These are phyloP conservation scores for Termitomyces sp. DNA, from an alignment of 768 basidiomycete species.

Conservation along the genomic window DNA sequence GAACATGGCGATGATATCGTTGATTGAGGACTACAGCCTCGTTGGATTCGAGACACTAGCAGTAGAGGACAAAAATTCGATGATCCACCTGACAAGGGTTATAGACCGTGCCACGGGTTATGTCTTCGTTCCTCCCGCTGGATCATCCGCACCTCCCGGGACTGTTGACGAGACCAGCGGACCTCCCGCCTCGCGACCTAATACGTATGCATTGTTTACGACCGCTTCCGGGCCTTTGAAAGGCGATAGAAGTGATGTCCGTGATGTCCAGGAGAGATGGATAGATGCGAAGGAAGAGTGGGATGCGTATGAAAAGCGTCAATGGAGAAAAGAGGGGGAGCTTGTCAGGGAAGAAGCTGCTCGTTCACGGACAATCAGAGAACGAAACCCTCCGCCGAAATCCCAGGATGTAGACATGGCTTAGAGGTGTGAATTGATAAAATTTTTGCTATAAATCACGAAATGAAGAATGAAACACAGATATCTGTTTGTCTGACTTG, in stretches of 20 bases:
- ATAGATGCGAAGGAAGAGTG: constrained; percentile 79
- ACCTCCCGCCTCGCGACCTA: constrained; percentile 49
- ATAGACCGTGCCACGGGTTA: constrained; percentile 94
- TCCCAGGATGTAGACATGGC: constrained; percentile 13
- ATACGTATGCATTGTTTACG: constrained; percentile 65
- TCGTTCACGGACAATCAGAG: constrained; percentile 26
- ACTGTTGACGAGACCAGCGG: constrained; percentile 29
- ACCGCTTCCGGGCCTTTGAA: constrained; percentile 54
- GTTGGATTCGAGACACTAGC: constrained; percentile 97
- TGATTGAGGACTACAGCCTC: constrained; percentile 91
- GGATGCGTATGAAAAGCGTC: constrained; percentile 74
- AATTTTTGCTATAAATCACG: neutral
- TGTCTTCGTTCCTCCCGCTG: constrained; percentile 66
- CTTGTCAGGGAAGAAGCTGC: constrained; percentile 40
- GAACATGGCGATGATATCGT: constrained; percentile 85
- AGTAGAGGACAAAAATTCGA: constrained; percentile 96
- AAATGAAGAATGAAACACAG: neutral
- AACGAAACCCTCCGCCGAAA: constrained; percentile 20
- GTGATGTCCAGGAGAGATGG: constrained; percentile 93
- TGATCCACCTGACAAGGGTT: constrained; percentile 79
- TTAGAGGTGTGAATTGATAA: neutral
- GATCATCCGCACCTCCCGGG: constrained; percentile 29
- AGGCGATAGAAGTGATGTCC: constrained; percentile 48
- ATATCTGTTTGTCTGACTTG: neutral
- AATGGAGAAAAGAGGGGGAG: constrained; percentile 79